Evolutionary conservation across 2,329 filamentous ascomycete species (phyloP).

Genomic region (Aspergillus awamori): DNA sequence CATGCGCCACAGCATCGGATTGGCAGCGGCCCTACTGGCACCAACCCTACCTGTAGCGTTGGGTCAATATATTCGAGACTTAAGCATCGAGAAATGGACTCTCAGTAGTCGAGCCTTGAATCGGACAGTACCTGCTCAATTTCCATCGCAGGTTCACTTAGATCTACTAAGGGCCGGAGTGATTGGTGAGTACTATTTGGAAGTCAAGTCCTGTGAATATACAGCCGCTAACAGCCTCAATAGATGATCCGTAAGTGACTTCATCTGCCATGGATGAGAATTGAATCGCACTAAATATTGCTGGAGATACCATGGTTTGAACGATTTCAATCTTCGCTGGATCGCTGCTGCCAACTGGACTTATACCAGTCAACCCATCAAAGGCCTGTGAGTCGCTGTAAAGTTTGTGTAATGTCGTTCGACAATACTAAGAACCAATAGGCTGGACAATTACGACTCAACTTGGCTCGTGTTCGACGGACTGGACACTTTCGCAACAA

Average conservation of each 20-base stretch:
- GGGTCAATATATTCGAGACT: slow-evolving; percentile 43
- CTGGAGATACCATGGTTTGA: slow-evolving; percentile 55
- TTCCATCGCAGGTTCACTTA: slow-evolving; percentile 63
- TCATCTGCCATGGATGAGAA: background rate
- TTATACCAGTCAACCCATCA: slow-evolving; percentile 55
- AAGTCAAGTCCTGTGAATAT: slow-evolving; percentile 4
- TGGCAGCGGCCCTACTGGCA: slow-evolving; percentile 22
- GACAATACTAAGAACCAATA: slow-evolving; percentile 6
- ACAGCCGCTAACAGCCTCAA: background rate
- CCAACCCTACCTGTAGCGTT: slow-evolving; percentile 16
- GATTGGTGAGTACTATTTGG: slow-evolving; percentile 50
- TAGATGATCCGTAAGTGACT: slow-evolving; percentile 39
- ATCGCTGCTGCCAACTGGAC: slow-evolving; percentile 64
- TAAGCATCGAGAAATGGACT: slow-evolving; percentile 50
- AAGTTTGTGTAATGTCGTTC: too few relatives aligned
- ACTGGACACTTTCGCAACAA: slow-evolving; percentile 62
- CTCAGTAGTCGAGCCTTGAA: slow-evolving; percentile 51
- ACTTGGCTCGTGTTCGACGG: slow-evolving; percentile 65
- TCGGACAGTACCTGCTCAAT: slow-evolving; percentile 56
- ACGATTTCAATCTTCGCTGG: slow-evolving; percentile 64
- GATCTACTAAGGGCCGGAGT: slow-evolving; percentile 58
- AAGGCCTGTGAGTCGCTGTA: slow-evolving; percentile 40
- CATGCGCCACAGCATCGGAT: slow-evolving; percentile 25
- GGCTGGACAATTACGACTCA: slow-evolving; percentile 36
- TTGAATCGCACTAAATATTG: slow-evolving; percentile 7